phyloP scores from a whole-genome alignment of 805 yeast genomes.

The Spathaspora gorwiae region DNA sequence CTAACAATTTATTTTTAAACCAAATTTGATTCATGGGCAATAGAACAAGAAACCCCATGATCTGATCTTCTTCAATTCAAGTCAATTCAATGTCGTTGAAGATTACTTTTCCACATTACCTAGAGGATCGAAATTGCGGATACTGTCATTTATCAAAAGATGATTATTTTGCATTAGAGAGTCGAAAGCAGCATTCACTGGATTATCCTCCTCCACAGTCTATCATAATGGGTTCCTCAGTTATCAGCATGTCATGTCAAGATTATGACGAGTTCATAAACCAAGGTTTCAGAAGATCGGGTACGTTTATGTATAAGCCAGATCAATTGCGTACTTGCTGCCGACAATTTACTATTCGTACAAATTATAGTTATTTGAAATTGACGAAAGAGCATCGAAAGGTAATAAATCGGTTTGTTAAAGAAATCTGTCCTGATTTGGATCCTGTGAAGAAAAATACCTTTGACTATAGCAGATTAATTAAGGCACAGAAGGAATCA shows the following conservation, averaged over 20 bases:
- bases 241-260: constrained; percentile 41
- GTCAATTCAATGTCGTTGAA: not conserved
- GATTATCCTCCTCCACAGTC: constrained; percentile 5
- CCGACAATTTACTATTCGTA: constrained; percentile 71
- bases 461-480: constrained; percentile 28
- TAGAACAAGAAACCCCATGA: too few relatives aligned
- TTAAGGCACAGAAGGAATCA: constrained; percentile 36
- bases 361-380: constrained; percentile 43
- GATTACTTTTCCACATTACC: constrained; percentile 34
- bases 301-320: constrained; percentile 57
- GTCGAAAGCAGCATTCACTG: constrained; percentile 20
- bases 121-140: constrained; percentile 55
- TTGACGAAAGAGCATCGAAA: constrained; percentile 65
- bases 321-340: constrained; percentile 76
- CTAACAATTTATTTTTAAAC: not conserved
- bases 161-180: constrained; percentile 34
- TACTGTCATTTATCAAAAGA: constrained; percentile 57
- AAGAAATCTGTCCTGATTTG: constrained; percentile 23
- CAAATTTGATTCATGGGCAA: not conserved
- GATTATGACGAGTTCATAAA: constrained; percentile 66
- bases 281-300: constrained; percentile 77
- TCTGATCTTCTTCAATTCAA: not conserved
- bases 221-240: constrained; percentile 35
- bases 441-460: constrained; percentile 6
- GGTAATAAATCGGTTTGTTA: constrained; percentile 56